These are phyloP conservation scores for Suillus spraguei DNA, from an alignment of 768 basidiomycete species.

Conservation along the genomic window DNA sequence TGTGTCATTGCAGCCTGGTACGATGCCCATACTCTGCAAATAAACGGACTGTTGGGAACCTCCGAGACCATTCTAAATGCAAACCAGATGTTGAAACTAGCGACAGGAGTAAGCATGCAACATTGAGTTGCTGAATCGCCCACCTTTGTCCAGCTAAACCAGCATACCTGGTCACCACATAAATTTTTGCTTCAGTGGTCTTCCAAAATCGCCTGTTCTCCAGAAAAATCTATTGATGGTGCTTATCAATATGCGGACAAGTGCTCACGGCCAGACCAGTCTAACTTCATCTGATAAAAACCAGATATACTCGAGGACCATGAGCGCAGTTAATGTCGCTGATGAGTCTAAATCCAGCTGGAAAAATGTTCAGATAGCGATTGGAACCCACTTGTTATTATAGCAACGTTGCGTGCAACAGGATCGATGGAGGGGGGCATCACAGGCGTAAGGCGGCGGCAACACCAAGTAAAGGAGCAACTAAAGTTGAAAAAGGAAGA, in stretches of 20 bases:
- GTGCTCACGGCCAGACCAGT: slow-evolving; percentile 26
- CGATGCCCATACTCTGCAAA: slow-evolving; percentile 21
- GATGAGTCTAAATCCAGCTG: background rate
- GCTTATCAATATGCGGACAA: background rate
- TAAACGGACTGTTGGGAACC: slow-evolving; percentile 3
- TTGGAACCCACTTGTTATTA: background rate
- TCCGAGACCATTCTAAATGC: slow-evolving; percentile 21
- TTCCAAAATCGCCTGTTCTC: background rate
- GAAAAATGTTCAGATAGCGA: background rate
- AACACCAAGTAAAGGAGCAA: slow-evolving; percentile 1
- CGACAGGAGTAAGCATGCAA: background rate
- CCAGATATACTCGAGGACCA: slow-evolving; percentile 21
- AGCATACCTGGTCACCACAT: slow-evolving; percentile 17
- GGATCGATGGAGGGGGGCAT: background rate
- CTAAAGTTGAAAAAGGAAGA: background rate
- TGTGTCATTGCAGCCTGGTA: slow-evolving; percentile 22
- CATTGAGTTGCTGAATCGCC: background rate
- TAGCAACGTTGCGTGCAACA: background rate
- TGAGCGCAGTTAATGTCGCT: slow-evolving; percentile 16
- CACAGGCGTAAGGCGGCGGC: background rate
- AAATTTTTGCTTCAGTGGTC: slow-evolving; percentile 7
- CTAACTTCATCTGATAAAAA: slow-evolving; percentile 20
- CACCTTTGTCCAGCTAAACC: slow-evolving; percentile 25
- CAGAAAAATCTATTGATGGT: background rate
- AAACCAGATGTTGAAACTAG: slow-evolving; percentile 27